Base-by-base conservation (phyloP, 306 rosid genomes). In the Quercus ilex region DNA sequence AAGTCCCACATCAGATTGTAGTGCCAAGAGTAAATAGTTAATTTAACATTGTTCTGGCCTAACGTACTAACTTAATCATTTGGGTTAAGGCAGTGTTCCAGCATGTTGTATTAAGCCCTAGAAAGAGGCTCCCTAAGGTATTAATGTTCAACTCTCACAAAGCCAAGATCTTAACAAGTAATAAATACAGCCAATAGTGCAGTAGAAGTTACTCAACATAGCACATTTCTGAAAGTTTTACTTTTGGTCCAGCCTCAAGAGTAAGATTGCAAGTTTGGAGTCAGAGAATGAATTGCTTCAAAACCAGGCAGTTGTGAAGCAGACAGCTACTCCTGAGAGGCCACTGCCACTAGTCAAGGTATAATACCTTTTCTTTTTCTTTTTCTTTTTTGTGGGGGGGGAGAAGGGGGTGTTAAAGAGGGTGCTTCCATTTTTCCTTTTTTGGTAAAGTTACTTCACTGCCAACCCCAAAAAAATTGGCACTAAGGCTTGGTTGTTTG, bases 261-360 rank as follows among this genome's bases (percentile, higher is more conserved):
- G 31, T 75, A 88, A 88, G 82, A 85, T 91, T 35, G 80, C 41
- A 83, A 85, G 74, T 68, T 83, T 93, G 80, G 92, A 93, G 83
- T 87, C 94, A 21, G 91, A 91, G 76, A 93, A 93, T 60, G 91
- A 90, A 83, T 4, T 26, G 69, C 93, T 93, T 43, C 90, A 83
- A 79, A 80, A 72, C 74, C 85, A 83, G 82, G 87, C 82, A 46
- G 77, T 82, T 23, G 79, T 85, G 78, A 89, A 86, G 71, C 85
- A 83, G 26, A 83, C 83, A 81, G 59, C 73, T 83, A 55, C 68
- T 55, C 76, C 85, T 73, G 83, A 86, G 75, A 78, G 17, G 5
- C 55, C 23, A 59, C 71, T 60, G 60, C 18, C 87, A 63, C 86
- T 75, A 78, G 71, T 75, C 74, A 89, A 84, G 97, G 96, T 91